These are phyloP conservation scores for Brasenia schreberi DNA, from an alignment of 164 flowering plant species.

Conservation along the genomic window DNA sequence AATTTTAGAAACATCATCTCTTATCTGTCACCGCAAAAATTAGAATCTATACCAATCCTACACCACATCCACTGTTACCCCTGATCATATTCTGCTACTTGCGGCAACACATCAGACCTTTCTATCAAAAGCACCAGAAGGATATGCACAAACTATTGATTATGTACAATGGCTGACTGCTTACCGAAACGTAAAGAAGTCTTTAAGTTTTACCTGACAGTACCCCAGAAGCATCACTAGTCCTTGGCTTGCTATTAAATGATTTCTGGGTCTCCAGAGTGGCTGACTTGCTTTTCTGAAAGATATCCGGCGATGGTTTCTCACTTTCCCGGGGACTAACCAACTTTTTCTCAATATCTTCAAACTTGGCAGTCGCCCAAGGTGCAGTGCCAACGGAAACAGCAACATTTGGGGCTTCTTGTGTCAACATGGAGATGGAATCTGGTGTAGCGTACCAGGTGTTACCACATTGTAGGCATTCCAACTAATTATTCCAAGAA, in stretches of 20 bases:
- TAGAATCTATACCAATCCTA: too few relatives aligned
- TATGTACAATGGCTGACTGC: neutral
- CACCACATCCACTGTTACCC: too few relatives aligned
- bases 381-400: constrained; percentile 47
- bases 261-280: constrained; percentile 53
- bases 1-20: too few relatives aligned
- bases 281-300: constrained; percentile 40
- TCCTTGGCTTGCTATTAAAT: constrained; percentile 20
- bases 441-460: constrained; percentile 90
- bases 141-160: too few relatives aligned
- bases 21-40: too few relatives aligned
- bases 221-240: constrained; percentile 22
- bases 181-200: neutral
- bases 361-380: constrained; percentile 80
- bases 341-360: constrained; percentile 54
- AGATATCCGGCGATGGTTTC: constrained; percentile 23
- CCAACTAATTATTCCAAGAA: constrained; percentile 36
- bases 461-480: constrained; percentile 78
- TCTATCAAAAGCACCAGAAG: too few relatives aligned
- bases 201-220: neutral
- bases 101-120: too few relatives aligned
- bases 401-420: constrained; percentile 42
- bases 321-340: constrained; percentile 58
- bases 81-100: too few relatives aligned
- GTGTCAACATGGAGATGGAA: constrained; percentile 58